phyloP scores from a whole-genome alignment of 768 basidiomycete genomes.

The Leccinum ochraceum region DNA sequence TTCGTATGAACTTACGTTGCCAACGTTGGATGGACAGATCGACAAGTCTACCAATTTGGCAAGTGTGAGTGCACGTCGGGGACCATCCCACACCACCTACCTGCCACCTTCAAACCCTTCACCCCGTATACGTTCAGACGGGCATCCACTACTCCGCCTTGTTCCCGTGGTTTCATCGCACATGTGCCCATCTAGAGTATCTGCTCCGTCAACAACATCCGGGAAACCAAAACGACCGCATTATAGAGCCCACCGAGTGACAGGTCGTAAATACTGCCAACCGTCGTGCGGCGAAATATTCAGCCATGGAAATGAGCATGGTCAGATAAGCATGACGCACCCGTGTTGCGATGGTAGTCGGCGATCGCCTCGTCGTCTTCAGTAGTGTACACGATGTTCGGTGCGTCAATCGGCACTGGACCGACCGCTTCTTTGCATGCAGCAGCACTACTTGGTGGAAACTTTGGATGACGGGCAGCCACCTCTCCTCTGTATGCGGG shows the following conservation, averaged over 20 bases:
- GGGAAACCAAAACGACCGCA: neutral
- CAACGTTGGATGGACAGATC: too few relatives aligned
- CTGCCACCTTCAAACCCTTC: too few relatives aligned
- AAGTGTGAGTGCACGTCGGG: too few relatives aligned
- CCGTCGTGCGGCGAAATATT: neutral
- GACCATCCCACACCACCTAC: too few relatives aligned
- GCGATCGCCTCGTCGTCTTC: neutral
- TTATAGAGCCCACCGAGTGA: neutral
- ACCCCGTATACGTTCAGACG: too few relatives aligned
- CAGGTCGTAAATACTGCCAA: neutral
- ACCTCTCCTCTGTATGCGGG: conserved; percentile 27
- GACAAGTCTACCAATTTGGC: too few relatives aligned
- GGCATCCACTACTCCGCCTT: conserved; percentile 14
- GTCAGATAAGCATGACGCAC: neutral
- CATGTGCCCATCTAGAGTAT: conserved; percentile 44
- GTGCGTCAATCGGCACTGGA: conserved; percentile 15
- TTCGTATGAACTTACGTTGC: too few relatives aligned
- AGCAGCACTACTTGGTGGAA: conserved; percentile 32
- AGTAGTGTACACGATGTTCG: neutral
- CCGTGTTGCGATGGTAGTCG: neutral
- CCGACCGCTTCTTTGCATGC: conserved; percentile 15
- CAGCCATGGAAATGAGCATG: neutral
- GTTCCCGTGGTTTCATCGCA: conserved; percentile 51
- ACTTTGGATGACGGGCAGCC: conserved; percentile 27
- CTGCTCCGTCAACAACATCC: neutral